Conservation (phyloP, 495 filamentous ascomycete species). For the Lophium mytilinum region DNA sequence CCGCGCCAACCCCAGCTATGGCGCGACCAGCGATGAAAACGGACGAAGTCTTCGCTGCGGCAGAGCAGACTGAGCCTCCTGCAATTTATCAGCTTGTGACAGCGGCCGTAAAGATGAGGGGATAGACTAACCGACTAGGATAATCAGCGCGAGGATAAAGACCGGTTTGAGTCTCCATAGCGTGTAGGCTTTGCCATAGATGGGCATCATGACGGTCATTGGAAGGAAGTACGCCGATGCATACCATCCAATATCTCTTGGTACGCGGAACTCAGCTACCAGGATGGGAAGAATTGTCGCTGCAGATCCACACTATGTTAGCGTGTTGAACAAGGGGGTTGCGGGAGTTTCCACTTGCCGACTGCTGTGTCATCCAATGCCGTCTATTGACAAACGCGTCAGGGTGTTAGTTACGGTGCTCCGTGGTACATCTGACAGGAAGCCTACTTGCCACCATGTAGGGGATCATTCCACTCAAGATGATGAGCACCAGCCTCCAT, state of each 20-base stretch:
- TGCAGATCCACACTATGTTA: neutral
- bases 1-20: conserved; percentile 31
- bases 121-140: neutral
- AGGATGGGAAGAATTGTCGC: neutral
- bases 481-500: neutral
- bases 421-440: neutral
- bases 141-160: neutral
- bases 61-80: conserved; percentile 40
- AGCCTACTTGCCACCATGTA: neutral
- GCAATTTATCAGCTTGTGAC: conserved; percentile 13
- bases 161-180: neutral
- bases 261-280: neutral
- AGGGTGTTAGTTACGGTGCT: neutral
- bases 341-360: neutral
- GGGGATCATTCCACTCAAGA: neutral
- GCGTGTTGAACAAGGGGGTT: neutral
- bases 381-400: neutral
- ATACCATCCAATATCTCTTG: neutral
- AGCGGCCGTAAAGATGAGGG: neutral
- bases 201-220: neutral
- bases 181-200: neutral
- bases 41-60: conserved; percentile 35
- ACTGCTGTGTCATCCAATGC: neutral
- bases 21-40: conserved; percentile 43
- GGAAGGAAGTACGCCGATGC: neutral